Conservation (phyloP, 1,284 basidiomycete genomes). For the Ganoderma lucidum region DNA sequence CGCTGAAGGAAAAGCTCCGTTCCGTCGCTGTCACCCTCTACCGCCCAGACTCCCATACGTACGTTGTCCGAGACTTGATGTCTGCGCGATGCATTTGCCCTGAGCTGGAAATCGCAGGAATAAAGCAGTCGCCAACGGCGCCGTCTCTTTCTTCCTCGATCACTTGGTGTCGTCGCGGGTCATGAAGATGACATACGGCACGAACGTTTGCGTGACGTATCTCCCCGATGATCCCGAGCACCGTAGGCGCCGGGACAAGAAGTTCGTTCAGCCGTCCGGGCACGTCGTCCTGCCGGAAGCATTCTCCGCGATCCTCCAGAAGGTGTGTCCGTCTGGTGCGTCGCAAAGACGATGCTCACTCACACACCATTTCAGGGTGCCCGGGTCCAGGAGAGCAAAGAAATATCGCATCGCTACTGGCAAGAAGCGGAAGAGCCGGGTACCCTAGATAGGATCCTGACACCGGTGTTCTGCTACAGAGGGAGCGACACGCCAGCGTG, state of each 20-base stretch:
- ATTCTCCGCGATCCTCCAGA: conserved; percentile 45
- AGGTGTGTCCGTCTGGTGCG: conserved; percentile 34
- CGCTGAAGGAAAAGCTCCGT: conserved; percentile 38
- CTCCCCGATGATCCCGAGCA: conserved; percentile 43
- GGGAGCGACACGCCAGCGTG: conserved; percentile 50
- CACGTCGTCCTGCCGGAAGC: conserved; percentile 39
- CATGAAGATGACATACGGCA: conserved; percentile 46
- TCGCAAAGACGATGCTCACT: not conserved
- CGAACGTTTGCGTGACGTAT: conserved; percentile 39
- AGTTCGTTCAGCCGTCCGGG: conserved; percentile 42
- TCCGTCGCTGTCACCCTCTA: conserved; percentile 45
- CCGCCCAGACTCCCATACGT: conserved; percentile 57
- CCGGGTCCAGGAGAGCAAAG: conserved; percentile 45
- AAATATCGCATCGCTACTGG: conserved; percentile 51
- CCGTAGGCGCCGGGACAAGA: conserved; percentile 34
- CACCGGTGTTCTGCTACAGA: conserved; percentile 50
- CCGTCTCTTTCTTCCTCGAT: conserved; percentile 46
- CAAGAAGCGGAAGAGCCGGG: conserved; percentile 40
- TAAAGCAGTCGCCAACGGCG: conserved; percentile 47
- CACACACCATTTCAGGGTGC: conserved; percentile 41
- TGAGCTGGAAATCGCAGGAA: conserved; percentile 23
- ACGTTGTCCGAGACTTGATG: conserved; percentile 26
- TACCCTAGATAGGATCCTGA: conserved; percentile 37
- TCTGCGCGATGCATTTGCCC: not conserved
- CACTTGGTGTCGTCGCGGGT: conserved; percentile 46